Evolutionary conservation across 164 flowering plant genomes (phyloP).

Genomic region (Liriodendron chinense): DNA sequence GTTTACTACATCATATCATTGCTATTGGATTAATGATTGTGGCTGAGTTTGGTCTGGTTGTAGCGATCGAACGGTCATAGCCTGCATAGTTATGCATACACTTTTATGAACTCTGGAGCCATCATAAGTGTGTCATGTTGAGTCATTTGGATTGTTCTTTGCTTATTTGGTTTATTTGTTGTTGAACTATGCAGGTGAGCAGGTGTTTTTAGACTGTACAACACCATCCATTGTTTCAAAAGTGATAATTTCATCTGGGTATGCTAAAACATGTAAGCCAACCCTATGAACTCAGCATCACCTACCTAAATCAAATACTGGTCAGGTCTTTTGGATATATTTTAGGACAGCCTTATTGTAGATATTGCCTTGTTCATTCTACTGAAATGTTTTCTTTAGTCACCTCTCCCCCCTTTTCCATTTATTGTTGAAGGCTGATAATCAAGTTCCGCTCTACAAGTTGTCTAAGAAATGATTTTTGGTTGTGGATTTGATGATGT

Average conservation of each 20-base stretch:
- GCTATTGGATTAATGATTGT: neutral
- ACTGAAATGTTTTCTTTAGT: neutral
- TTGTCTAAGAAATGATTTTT: too few relatives aligned
- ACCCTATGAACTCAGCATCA: neutral
- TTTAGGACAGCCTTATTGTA: neutral
- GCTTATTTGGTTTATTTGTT: neutral
- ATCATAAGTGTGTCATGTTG: neutral
- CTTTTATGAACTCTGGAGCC: neutral
- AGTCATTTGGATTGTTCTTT: neutral
- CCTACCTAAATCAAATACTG: neutral
- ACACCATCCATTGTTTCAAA: constrained; percentile 58
- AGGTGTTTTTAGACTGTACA: constrained; percentile 67
- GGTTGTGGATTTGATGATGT: too few relatives aligned
- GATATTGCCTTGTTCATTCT: neutral
- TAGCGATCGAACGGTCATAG: neutral
- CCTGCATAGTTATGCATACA: neutral
- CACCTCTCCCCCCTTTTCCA: neutral
- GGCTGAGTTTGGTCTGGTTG: neutral
- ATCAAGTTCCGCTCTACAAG: neutral
- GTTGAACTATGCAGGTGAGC: constrained; percentile 60
- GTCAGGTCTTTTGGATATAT: neutral
- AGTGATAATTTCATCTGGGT: constrained; percentile 62
- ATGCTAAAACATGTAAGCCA: constrained; percentile 69
- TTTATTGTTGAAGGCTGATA: neutral
- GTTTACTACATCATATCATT: neutral